Conservation (phyloP, 2,329 filamentous ascomycete genomes). For the Zymoseptoria ardabiliae region DNA sequence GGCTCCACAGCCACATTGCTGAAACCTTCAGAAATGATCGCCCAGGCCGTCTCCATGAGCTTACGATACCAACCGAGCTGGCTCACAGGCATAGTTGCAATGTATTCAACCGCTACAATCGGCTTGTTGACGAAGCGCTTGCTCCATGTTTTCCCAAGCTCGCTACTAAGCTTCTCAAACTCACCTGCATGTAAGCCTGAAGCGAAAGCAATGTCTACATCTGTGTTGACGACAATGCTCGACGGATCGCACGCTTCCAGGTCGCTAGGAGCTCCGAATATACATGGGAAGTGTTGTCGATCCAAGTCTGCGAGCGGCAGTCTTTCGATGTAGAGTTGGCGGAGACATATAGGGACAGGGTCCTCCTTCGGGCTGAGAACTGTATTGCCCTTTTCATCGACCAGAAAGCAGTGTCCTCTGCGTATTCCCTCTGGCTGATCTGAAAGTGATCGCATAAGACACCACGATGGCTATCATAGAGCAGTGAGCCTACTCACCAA, state of each 20-base stretch:
- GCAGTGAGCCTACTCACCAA: slow-evolving; percentile 5
- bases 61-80: slow-evolving; percentile 14
- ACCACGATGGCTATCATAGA: background rate
- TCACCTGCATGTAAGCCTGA: slow-evolving; percentile 14
- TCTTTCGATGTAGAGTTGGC: background rate
- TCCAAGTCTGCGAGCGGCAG: slow-evolving; percentile 9
- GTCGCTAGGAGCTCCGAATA: slow-evolving; percentile 7
- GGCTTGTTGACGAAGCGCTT: slow-evolving; percentile 9
- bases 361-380: slow-evolving; percentile 16
- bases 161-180: slow-evolving; percentile 1
- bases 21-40: slow-evolving; percentile 15
- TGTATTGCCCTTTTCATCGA: slow-evolving; percentile 16
- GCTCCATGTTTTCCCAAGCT: slow-evolving; percentile 8
- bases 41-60: slow-evolving; percentile 16
- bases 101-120: slow-evolving; percentile 15
- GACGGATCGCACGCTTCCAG: slow-evolving; percentile 8
- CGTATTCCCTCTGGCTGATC: slow-evolving; percentile 18
- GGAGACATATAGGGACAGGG: slow-evolving; percentile 14
- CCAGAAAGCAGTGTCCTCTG: slow-evolving; percentile 20
- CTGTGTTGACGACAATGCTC: slow-evolving; percentile 11
- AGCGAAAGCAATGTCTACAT: slow-evolving; percentile 16
- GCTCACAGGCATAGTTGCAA: slow-evolving; percentile 13
- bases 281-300: slow-evolving; percentile 14
- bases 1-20: slow-evolving; percentile 11
- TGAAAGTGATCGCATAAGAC: background rate